Conservation (phyloP, 1,284 basidiomycete genomes). For the Ganoderma lingzhi region DNA sequence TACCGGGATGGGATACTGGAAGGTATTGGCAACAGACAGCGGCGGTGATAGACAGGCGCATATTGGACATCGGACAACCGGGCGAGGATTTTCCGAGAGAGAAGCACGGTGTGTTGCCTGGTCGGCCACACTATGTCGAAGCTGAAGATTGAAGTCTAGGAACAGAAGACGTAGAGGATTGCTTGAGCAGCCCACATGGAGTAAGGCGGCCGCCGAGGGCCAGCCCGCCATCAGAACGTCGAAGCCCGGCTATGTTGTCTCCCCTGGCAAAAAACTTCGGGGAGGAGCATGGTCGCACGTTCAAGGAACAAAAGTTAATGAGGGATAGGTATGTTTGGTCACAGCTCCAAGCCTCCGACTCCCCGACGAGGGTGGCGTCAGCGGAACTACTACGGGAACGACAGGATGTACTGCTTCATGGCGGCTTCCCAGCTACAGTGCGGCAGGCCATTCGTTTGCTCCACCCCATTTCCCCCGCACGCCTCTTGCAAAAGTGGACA, state of each 20-base stretch:
- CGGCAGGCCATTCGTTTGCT: constrained; percentile 49
- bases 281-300: not conserved
- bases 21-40: not conserved
- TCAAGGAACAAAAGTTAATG: not conserved
- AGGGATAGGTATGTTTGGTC: not conserved
- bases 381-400: constrained; percentile 57
- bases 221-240: not conserved
- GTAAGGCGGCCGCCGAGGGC: not conserved
- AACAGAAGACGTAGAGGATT: not conserved
- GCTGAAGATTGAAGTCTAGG: not conserved
- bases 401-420: constrained; percentile 70
- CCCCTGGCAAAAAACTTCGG: not conserved
- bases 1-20: not conserved
- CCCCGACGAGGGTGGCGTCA: not conserved
- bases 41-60: not conserved
- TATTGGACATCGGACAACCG: not conserved
- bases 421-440: constrained; percentile 65
- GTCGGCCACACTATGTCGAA: not conserved
- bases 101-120: not conserved
- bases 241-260: not conserved
- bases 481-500: constrained; percentile 44
- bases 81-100: constrained; percentile 1
- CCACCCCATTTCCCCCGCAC: constrained; percentile 57
- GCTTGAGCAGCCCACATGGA: not conserved
- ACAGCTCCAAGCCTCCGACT: not conserved